A percentile compares a stretch with the other conserved stretches of the same genome.
Conservation (phyloP, 192 early-diverging fungal genomes). For the Spizellomyces punctatus region DNA sequence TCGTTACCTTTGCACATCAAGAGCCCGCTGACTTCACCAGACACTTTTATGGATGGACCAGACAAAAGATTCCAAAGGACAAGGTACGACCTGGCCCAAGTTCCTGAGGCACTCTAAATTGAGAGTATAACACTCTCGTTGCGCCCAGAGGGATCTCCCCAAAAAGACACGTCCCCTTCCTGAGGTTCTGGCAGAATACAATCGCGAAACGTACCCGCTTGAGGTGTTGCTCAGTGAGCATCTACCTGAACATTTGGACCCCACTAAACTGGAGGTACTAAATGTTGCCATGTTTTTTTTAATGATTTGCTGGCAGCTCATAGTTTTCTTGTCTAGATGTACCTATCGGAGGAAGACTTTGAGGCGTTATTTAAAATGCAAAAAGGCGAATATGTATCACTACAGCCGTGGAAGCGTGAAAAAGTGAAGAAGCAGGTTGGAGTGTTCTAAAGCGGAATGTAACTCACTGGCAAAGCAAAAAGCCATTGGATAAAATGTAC, state of each 20-base stretch:
- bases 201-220: constrained; percentile 22
- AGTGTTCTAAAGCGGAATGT: constrained; percentile 29
- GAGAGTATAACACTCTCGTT: too few relatives aligned
- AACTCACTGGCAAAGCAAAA: too few relatives aligned
- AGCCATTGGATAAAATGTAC: too few relatives aligned
- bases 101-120: too few relatives aligned
- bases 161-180: constrained; percentile 7
- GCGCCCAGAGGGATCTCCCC: neutral
- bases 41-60: constrained; percentile 41
- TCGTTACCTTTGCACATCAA: constrained; percentile 33
- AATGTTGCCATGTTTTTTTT: neutral
- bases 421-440: constrained; percentile 36
- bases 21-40: constrained; percentile 33
- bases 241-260: constrained; percentile 37
- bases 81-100: neutral
- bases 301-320: neutral
- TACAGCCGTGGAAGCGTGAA: constrained; percentile 45
- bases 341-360: constrained; percentile 41
- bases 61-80: constrained; percentile 20
- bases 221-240: constrained; percentile 23
- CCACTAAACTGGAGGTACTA: constrained; percentile 32
- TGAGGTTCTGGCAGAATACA: constrained; percentile 28
- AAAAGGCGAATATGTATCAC: constrained; percentile 20
- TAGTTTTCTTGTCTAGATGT: constrained; percentile 7
- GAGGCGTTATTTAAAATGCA: constrained; percentile 32